Evolutionary conservation across 2,329 filamentous ascomycete species (phyloP).

Genomic region (Cercospora citrullina): DNA sequence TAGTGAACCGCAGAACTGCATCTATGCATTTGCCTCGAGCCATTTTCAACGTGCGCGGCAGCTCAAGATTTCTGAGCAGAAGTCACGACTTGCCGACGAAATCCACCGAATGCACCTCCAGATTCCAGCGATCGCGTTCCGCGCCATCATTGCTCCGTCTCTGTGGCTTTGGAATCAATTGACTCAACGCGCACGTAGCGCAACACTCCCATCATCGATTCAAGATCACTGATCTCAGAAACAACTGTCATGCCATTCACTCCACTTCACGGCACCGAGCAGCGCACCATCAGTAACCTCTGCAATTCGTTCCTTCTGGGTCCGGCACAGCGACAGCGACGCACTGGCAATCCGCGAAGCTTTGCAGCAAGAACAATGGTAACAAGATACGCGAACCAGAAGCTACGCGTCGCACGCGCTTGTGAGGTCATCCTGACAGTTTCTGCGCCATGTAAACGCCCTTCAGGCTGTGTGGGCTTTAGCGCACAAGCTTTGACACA

Average conservation of each 20-base stretch:
- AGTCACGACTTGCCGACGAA: background rate
- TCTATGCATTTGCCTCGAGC: no score
- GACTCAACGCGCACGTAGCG: background rate
- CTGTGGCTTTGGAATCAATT: background rate
- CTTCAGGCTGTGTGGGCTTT: background rate
- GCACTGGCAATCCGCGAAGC: background rate
- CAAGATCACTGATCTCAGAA: background rate
- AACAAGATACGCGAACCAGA: background rate
- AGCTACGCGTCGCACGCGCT: background rate
- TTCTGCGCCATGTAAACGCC: background rate
- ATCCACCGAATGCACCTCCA: no score
- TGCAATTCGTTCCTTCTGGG: background rate
- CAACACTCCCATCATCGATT: background rate
- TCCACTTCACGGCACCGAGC: background rate
- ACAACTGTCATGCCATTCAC: background rate
- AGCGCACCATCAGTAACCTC: background rate
- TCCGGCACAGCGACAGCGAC: background rate
- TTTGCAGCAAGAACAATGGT: background rate
- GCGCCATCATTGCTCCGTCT: background rate
- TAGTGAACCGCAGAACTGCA: no score
- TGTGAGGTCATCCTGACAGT: background rate
- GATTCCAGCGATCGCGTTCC: background rate
- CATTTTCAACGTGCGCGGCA: background rate
- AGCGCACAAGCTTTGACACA: background rate
- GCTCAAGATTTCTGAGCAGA: background rate